Evolutionary conservation across 31 red algal species (phyloP).

Genomic region (Porphyra umbilicalis): DNA sequence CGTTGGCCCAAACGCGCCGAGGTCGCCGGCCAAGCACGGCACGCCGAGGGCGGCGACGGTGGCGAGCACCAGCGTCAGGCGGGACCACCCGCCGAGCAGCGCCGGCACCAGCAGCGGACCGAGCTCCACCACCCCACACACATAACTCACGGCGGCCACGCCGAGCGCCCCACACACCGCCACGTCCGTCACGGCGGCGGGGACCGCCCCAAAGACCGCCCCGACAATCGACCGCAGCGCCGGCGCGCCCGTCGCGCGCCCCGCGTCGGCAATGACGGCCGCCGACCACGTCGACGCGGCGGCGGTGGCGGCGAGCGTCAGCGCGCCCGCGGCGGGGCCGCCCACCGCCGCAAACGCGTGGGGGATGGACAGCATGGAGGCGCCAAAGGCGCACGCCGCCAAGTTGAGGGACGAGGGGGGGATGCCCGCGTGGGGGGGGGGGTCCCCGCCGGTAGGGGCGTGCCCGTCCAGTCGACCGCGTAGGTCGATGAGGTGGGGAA

Average conservation of each 20-base stretch:
- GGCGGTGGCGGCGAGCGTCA: conserved; percentile 27
- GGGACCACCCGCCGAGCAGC: conserved; percentile 11
- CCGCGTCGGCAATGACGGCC: conserved; percentile 40
- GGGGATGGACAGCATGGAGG: conserved; percentile 58
- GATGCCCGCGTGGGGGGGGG: conserved; percentile 2
- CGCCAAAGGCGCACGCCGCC: conserved; percentile 54
- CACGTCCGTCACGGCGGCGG: conserved; percentile 23
- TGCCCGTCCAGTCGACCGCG: background rate
- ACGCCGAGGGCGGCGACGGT: conserved; percentile 26
- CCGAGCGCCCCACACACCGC: conserved; percentile 38
- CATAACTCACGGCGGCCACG: conserved; percentile 62
- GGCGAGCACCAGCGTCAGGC: conserved; percentile 22
- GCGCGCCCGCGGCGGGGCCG: conserved; percentile 25
- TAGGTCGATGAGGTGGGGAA: background rate
- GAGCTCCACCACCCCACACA: conserved; percentile 58
- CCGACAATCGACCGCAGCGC: conserved; percentile 45
- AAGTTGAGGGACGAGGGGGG: conserved; percentile 51
- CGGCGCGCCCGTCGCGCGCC: conserved; percentile 21
- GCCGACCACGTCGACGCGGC: conserved; percentile 38
- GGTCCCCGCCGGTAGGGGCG: background rate
- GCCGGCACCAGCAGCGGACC: conserved; percentile 45
- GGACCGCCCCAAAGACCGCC: conserved; percentile 21
- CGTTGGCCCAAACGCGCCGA: conserved; percentile 54
- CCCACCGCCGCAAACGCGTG: conserved; percentile 38
- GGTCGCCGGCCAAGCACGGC: conserved; percentile 21